Evolutionary conservation across 2,329 filamentous ascomycete genomes (phyloP).

Genomic region (Falciphora oryzae): DNA sequence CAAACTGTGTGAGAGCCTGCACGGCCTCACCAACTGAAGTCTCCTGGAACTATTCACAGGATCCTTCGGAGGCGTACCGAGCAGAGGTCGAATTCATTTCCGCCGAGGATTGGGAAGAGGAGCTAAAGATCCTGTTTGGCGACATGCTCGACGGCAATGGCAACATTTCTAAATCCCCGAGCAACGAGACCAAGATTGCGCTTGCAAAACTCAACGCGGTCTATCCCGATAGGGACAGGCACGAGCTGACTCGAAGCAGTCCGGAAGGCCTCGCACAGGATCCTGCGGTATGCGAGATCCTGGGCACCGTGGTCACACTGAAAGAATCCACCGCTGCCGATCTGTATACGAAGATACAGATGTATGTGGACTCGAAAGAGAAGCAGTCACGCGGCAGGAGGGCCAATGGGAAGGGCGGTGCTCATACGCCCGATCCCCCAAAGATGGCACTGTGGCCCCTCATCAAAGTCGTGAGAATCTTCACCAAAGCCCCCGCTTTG

Average conservation of each 20-base stretch:
- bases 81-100: slow-evolving; percentile 55
- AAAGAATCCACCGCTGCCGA: slow-evolving; percentile 25
- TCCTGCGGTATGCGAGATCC: slow-evolving; percentile 30
- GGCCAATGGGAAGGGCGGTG: neutral
- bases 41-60: slow-evolving; percentile 43
- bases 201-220: slow-evolving; percentile 45
- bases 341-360: slow-evolving; percentile 38
- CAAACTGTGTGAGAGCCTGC: slow-evolving; percentile 52
- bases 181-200: slow-evolving; percentile 33
- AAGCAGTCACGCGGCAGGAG: neutral
- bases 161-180: slow-evolving; percentile 29
- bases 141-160: slow-evolving; percentile 40
- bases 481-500: neutral
- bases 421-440: neutral
- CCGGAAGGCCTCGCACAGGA: slow-evolving; percentile 36
- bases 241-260: slow-evolving; percentile 30
- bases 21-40: slow-evolving; percentile 58
- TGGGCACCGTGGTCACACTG: slow-evolving; percentile 40
- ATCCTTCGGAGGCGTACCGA: slow-evolving; percentile 34
- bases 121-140: slow-evolving; percentile 41
- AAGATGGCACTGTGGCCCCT: slow-evolving; percentile 4
- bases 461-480: neutral
- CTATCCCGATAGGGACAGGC: slow-evolving; percentile 35
- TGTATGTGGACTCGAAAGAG: neutral
- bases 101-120: slow-evolving; percentile 43